Evolutionary conservation across 1,139 yeast species (phyloP).

Genomic region (Suhomyces ambrosiae): DNA sequence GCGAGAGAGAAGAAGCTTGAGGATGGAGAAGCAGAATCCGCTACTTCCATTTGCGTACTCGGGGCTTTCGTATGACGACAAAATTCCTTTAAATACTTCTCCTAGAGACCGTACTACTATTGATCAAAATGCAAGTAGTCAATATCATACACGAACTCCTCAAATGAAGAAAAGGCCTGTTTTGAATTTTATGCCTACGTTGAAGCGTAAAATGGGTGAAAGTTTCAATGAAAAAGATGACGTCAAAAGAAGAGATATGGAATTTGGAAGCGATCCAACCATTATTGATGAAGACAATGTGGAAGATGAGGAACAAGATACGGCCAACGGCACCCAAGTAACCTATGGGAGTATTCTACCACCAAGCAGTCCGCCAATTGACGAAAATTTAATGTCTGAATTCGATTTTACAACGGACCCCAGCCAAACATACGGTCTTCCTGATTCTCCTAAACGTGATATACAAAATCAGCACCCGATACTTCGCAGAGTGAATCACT

Average conservation of each 20-base stretch:
- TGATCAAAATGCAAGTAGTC: constrained; percentile 44
- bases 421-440: constrained; percentile 22
- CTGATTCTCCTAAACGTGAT: constrained; percentile 28
- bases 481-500: background rate
- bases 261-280: constrained; percentile 19
- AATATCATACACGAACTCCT: constrained; percentile 34
- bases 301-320: constrained; percentile 16
- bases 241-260: constrained; percentile 38
- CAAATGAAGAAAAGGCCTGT: constrained; percentile 21
- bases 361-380: constrained; percentile 41
- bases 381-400: constrained; percentile 29
- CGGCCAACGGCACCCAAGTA: background rate
- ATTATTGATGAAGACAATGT: constrained; percentile 23
- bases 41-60: constrained; percentile 49
- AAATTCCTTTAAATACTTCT: constrained; percentile 33
- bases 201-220: constrained; percentile 49
- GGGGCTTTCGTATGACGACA: constrained; percentile 29
- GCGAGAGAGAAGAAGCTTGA: too few relatives aligned
- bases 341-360: constrained; percentile 15
- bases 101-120: constrained; percentile 38
- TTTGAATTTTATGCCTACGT: constrained; percentile 32
- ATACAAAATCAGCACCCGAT: constrained; percentile 4
- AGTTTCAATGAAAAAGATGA: constrained; percentile 51
- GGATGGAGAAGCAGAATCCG: constrained; percentile 45
- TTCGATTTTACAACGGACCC: constrained; percentile 28